A percentile compares a stretch with the other conserved stretches of the same genome.
Conservation (phyloP, 2,329 filamentous ascomycete species). For the Fusarium bulbicola region DNA sequence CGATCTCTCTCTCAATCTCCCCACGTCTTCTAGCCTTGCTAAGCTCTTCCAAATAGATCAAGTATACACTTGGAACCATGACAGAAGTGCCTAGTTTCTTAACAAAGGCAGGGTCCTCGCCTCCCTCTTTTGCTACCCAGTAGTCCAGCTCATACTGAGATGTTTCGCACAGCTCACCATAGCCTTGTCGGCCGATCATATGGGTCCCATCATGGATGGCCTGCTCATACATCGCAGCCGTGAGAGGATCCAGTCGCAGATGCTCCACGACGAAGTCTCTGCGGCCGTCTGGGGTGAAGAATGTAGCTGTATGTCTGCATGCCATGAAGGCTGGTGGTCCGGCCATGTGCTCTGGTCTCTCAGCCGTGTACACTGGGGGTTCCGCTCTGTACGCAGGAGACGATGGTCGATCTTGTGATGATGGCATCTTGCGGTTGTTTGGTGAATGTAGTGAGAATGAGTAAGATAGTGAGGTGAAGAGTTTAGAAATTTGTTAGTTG, state of each 20-base stretch:
- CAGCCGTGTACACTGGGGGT: rapidly evolving
- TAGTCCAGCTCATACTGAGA: not conserved
- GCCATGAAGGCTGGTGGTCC: not conserved
- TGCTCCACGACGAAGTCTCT: not conserved
- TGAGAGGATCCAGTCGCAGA: rapidly evolving
- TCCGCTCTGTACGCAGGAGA: rapidly evolving
- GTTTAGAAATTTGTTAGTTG: not conserved
- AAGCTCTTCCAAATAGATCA: not conserved
- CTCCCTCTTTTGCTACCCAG: not conserved
- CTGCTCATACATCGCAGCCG: not conserved
- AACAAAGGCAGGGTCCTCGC: rapidly evolving
- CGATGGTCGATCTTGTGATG: rapidly evolving
- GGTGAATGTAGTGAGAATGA: rapidly evolving
- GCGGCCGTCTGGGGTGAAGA: not conserved
- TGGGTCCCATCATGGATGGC: rapidly evolving
- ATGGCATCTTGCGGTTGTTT: not conserved
- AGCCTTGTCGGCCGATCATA: not conserved
- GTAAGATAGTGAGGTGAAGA: rapidly evolving
- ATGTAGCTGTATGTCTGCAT: rapidly evolving
- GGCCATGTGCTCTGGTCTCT: rapidly evolving
- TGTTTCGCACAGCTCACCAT: not conserved
- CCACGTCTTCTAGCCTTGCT: not conserved
- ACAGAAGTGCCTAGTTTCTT: rapidly evolving
- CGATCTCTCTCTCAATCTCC: rapidly evolving
- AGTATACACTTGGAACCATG: not conserved